Conservation (phyloP, 768 basidiomycete species). For the Holtermanniella nyarrowii region DNA sequence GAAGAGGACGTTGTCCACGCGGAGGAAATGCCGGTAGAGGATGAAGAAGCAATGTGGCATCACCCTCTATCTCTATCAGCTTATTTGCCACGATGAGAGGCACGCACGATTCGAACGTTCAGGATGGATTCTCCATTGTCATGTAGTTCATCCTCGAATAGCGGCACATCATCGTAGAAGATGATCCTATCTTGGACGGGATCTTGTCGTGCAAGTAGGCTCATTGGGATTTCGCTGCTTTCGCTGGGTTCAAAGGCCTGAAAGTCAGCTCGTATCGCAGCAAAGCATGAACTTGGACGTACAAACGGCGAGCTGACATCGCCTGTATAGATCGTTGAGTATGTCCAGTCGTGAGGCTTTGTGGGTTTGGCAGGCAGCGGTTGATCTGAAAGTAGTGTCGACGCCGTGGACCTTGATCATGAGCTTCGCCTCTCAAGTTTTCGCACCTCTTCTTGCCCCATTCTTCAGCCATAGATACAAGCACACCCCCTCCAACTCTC, state of each 20-base stretch:
- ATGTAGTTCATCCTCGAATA: conserved; percentile 94
- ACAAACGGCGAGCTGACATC: conserved; percentile 21
- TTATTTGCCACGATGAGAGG: neutral
- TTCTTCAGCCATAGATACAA: conserved; percentile 86
- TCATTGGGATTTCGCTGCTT: conserved; percentile 57
- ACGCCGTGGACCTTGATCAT: conserved; percentile 8
- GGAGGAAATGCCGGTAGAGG: conserved; percentile 77
- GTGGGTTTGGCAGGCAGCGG: conserved; percentile 44
- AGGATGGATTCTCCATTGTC: conserved; percentile 86
- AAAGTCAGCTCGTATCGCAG: conserved; percentile 6
- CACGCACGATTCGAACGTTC: conserved; percentile 73
- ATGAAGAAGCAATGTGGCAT: conserved; percentile 94
- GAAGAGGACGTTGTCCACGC: conserved; percentile 92
- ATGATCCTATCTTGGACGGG: conserved; percentile 57
- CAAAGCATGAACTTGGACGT: conserved; percentile 4
- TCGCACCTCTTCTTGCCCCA: conserved; percentile 79
- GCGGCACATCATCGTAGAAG: conserved; percentile 90
- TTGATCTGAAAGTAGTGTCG: conserved; percentile 23
- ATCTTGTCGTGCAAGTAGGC: conserved; percentile 75
- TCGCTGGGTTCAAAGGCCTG: conserved; percentile 43
- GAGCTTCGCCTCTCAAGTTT: neutral
- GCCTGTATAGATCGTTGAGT: conserved; percentile 78
- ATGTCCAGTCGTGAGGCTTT: conserved; percentile 97
- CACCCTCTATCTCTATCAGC: conserved; percentile 56
- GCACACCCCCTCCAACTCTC: conserved; percentile 81